Evolutionary conservation across 257 asterid genomes (phyloP), one percentile per base, ranked within the genome.

Genomic region (Solanum arcanum): DNA sequence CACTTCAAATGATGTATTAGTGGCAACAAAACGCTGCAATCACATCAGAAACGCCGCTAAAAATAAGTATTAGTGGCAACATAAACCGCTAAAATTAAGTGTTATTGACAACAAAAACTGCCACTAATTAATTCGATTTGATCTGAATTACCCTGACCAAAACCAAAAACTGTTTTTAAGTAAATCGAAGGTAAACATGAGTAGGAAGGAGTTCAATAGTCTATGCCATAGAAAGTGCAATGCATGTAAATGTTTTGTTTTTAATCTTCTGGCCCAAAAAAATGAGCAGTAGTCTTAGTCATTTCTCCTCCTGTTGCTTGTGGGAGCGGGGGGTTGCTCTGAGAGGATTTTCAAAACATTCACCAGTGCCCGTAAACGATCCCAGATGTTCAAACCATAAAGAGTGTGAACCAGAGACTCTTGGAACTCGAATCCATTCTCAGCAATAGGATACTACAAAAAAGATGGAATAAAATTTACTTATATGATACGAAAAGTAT

Each of bases 361-460:
- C 86, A 92, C 92, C 93, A 96, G 82, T 47, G 98, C 98, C 77
- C 95, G 91, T 84, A 96, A 49, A 18, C 96, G 98, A 80, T 96
- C 99, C 95, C 94, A 92, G 64, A 93, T 81, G 44, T 92, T 94
- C 91, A 96, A 75, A 66, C 99, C 98, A 80, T 97, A 97, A 66
- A 97, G 92, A 75, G 95, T 95, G 78, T 93, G 94, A 4, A 97
- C 97, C 15, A 97, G 95, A 1, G 96, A 95, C 72, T 91, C 91
- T 83, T 95, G 99, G 90, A 96, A 94, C 92, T 92, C 96, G 12
- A 96, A 96, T 7, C 96, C 96, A 35, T 93, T 93, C 89, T 93
- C 98, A 12, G 99, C 92, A 44, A 96, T 86, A 46, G 99, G 99
- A 87, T 97, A 97, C 99, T 97, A 93, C 88, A 86, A 59, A 25